Evolutionary conservation across 768 basidiomycete species (phyloP), one percentile per base, ranked within the genome.

Genomic region (Exsudoporus frostii): DNA sequence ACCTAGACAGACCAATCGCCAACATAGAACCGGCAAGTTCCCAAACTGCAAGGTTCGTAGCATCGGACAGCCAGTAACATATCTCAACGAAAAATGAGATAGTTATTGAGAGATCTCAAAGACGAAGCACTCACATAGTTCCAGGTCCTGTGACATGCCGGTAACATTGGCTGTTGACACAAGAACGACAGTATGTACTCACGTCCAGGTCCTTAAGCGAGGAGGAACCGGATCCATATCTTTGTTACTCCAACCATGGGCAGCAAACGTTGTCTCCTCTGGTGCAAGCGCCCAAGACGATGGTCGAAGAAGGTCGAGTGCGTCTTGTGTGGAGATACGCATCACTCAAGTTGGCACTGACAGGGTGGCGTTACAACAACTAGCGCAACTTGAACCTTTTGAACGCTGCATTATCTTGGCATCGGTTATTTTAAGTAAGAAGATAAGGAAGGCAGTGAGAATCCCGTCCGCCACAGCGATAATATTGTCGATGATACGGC

Each of bases 211-310:
- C 54, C 86, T 71, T 38, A 74, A 57, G 29, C 76, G 66, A 0
- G 73, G 75, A 32, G 85, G 82, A 8, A 87, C 85, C 4, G 86
- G 86, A 56, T 89, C 87, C 85, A 89, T 88, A 60, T 89, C 88
- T 58, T 79, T 79, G 68, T 90, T 90, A 56, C 74, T 77, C 85
- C 85, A 88, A 65, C 76, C 73, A 55, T 76, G 75, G 41, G 82
- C 78, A 5, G 83, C 86, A 60, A 85, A 83, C 24, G 77, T 79
- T 20, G 78, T 78, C 40, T 65, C 5, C 32, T 63, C 62, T 17
- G 38, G 62, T 40, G 57, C 59, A 5, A 63, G 55, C 1, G 32
- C 54, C 63, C 64, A 65, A 14, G 55, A 27, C 8, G 64, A 60
- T 10, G 64, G 63, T 25, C 50, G 64, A 46, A 66, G 9, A 15